These are phyloP conservation scores for Diplosphaera chodatii DNA, from an alignment of 139 green algal species.

Conservation along the genomic window DNA sequence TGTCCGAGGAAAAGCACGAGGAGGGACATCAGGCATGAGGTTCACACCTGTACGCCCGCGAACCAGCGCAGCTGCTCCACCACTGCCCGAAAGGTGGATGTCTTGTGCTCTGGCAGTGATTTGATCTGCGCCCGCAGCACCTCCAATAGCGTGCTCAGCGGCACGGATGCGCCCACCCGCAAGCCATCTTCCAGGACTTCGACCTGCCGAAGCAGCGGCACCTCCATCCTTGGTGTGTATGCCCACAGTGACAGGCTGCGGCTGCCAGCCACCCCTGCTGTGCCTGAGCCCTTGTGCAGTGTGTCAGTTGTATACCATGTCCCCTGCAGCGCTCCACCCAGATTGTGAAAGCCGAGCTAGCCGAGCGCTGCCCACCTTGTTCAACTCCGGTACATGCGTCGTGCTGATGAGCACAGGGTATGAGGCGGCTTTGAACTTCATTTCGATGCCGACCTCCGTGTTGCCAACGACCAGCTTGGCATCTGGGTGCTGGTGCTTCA, in stretches of 20 bases:
- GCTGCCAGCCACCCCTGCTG: too few relatives aligned
- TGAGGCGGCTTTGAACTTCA: slow-evolving; percentile 86
- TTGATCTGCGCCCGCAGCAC: slow-evolving; percentile 33
- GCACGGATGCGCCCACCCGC: slow-evolving; percentile 67
- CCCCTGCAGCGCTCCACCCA: too few relatives aligned
- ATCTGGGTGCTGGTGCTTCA: slow-evolving; percentile 52
- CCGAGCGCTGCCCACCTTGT: slow-evolving; percentile 5
- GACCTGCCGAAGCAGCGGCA: too few relatives aligned
- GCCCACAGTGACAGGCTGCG: too few relatives aligned
- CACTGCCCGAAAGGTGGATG: slow-evolving; percentile 55
- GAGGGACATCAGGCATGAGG: background rate
- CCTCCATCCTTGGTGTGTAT: too few relatives aligned
- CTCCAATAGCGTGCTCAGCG: slow-evolving; percentile 60
- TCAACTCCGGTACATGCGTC: slow-evolving; percentile 78
- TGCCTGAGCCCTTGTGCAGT: too few relatives aligned
- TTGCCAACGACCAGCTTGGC: slow-evolving; percentile 88
- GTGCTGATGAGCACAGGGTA: slow-evolving; percentile 75
- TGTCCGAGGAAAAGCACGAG: background rate
- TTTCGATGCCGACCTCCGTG: slow-evolving; percentile 95
- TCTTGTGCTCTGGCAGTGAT: slow-evolving; percentile 32
- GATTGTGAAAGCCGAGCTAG: background rate
- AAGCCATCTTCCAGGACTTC: slow-evolving; percentile 48
- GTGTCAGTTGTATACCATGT: too few relatives aligned
- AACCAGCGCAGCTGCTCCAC: slow-evolving; percentile 87
- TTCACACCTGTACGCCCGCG: slow-evolving; percentile 42